Base-by-base conservation (phyloP, 352 stramenopile species). In the Pythium phragmitis region DNA sequence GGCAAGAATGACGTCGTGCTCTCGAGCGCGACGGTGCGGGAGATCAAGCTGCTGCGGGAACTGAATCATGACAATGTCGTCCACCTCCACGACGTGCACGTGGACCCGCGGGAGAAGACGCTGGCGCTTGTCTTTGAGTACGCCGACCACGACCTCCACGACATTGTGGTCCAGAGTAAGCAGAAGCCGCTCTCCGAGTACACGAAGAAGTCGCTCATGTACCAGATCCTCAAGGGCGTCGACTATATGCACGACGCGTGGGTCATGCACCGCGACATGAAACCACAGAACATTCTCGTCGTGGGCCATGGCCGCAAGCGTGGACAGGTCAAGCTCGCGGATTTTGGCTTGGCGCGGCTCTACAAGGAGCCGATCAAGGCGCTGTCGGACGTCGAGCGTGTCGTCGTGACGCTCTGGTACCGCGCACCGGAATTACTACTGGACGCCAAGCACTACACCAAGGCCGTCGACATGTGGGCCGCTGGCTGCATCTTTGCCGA, bases 341-440 rank as follows among this genome's bases (percentile, higher is more conserved):
- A 96, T 71, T 92, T 96, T 42, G 88, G 88, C 7, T 70, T 96
- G 2, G 87, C 88, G n/a, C 82, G 88, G 12, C 78, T 94, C 33
- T 96, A 95, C 74, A 91, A 89, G 54, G 86, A 96, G 65, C 88
- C 88, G 6, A 91, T 96, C 61, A 94, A 96, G 57, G 84, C 87
- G 33, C 77, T 96, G 4, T 91, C 87, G 39, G 87, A 96, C 56
- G 87, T 96, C 8, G 87, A 96, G 68, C 80, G 87, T 21, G 85
- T 98, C 46, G 96, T 99, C 17, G 96, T 99, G 55, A 99, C 95
- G 30, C 79, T 98, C 6, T 98, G 94, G 96, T 99, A 98, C 62
- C 84, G 96, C 11, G 93, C 95, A 7, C 94, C 94, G 1, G 96
- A 99, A 73, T 79, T 99, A 28, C 73, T 99, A 33, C 70, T 98